These are phyloP conservation scores for Pseudonitzschia delicatissima DNA, from an alignment of 108 stramenopile species.

Conservation along the genomic window DNA sequence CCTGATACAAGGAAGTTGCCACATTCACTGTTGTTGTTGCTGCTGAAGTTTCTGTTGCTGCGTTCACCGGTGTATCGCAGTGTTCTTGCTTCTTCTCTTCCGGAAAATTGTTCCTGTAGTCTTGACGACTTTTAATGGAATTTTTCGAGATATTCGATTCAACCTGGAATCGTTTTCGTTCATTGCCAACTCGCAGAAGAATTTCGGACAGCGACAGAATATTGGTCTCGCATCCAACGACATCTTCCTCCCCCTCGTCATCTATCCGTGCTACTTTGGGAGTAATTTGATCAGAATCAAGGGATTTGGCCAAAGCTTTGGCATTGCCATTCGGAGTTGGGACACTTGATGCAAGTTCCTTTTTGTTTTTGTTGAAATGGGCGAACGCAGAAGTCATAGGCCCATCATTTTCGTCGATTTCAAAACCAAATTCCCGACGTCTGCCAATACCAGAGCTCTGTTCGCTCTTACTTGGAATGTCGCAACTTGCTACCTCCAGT, in stretches of 20 bases:
- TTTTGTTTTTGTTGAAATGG: not conserved
- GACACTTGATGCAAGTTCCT: not conserved
- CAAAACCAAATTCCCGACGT: no score
- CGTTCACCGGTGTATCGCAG: not conserved
- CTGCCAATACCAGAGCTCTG: not conserved
- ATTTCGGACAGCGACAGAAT: not conserved
- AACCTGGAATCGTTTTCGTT: not conserved
- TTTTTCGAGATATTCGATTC: not conserved
- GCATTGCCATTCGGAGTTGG: no score
- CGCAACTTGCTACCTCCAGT: slow-evolving; percentile 3
- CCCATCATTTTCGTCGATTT: slow-evolving; percentile 1
- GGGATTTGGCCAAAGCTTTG: no score
- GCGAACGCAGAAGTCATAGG: slow-evolving; percentile 16
- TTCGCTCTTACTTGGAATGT: not conserved
- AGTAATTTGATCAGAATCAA: no score
- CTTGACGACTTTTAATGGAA: not conserved
- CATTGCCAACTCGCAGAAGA: not conserved
- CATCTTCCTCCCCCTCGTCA: not conserved
- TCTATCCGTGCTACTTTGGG: not conserved
- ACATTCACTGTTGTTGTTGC: no score
- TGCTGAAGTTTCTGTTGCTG: no score
- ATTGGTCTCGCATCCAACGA: not conserved
- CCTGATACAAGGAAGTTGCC: not conserved
- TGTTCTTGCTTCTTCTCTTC: slow-evolving; percentile 62
- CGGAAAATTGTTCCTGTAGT: not conserved